Evolutionary conservation across 129 eudicot genomes (phyloP).

Genomic region (Chrysanthemum seticuspe): DNA sequence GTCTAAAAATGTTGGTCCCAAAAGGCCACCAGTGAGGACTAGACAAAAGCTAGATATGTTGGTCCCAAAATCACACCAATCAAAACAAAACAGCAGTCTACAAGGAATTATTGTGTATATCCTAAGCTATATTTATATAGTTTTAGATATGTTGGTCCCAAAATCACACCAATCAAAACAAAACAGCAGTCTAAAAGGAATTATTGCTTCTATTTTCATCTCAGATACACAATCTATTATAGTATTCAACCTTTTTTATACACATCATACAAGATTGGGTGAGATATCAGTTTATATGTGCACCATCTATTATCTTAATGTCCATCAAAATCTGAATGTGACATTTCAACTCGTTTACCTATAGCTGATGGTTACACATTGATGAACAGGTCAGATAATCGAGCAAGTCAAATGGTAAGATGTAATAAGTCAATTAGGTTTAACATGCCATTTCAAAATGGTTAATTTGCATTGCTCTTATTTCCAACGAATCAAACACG

Average conservation of each 20-base stretch:
- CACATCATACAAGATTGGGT: too few relatives aligned
- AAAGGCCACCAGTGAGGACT: neutral
- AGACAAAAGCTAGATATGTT: neutral
- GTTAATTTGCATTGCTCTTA: too few relatives aligned
- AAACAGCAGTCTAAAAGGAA: neutral
- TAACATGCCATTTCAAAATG: too few relatives aligned
- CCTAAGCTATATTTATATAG: neutral
- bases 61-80: conserved; percentile 1
- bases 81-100: neutral
- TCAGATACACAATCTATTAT: too few relatives aligned
- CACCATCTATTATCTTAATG: neutral
- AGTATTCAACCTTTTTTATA: too few relatives aligned
- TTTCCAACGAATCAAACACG: too few relatives aligned
- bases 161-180: conserved; percentile 1
- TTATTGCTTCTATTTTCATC: neutral
- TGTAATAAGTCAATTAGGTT: too few relatives aligned
- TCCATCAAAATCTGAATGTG: neutral
- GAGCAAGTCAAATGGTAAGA: too few relatives aligned
- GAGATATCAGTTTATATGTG: neutral
- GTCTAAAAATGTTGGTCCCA: neutral
- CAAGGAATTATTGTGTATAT: neutral
- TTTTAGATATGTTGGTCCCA: neutral
- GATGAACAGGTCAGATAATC: too few relatives aligned
- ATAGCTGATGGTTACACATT: neutral
- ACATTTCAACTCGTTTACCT: neutral